A percentile compares a stretch with the other conserved stretches of the same genome.
Conservation (phyloP, 2,329 filamentous ascomycete species). For the Gliomastix tumulicola region DNA sequence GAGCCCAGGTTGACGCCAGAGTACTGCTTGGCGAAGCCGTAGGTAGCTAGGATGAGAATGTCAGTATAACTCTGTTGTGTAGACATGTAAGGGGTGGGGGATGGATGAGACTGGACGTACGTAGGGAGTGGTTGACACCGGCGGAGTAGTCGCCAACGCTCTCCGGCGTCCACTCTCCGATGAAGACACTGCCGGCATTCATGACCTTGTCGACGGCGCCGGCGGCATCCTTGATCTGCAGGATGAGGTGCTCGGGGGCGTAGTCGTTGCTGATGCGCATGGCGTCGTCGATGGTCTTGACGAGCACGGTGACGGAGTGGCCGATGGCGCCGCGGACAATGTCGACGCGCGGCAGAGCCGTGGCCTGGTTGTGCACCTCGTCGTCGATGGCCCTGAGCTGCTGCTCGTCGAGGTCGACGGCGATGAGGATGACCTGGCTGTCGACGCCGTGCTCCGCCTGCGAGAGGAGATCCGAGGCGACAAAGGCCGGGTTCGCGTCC, state of each 20-base stretch:
- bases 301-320: constrained; percentile 83
- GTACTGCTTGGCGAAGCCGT: constrained; percentile 97
- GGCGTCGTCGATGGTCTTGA: constrained; percentile 63
- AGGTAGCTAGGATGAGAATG: constrained; percentile 60
- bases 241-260: constrained; percentile 91
- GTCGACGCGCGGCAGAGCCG: constrained; percentile 80
- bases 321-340: constrained; percentile 86
- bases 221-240: constrained; percentile 76
- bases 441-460: constrained; percentile 97
- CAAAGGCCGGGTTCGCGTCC: constrained; percentile 84
- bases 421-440: constrained; percentile 88
- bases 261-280: constrained; percentile 86
- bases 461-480: constrained; percentile 87
- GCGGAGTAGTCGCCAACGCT: constrained; percentile 97
- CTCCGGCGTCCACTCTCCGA: constrained; percentile 94
- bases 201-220: constrained; percentile 70
- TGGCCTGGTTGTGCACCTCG: constrained; percentile 81
- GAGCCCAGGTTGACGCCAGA: constrained; percentile 94
- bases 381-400: constrained; percentile 81
- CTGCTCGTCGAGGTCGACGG: constrained; percentile 67
- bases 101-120: constrained; percentile 51
- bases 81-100: background rate
- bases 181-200: constrained; percentile 94
- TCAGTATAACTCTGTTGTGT: constrained; percentile 7
- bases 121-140: constrained; percentile 93